Percentiles rank a stretch among this genome's conserved stretches.
Evolutionary conservation across 176 grass and related monocot species (phyloP).

Genomic region (Chrysopogon serrulatus): DNA sequence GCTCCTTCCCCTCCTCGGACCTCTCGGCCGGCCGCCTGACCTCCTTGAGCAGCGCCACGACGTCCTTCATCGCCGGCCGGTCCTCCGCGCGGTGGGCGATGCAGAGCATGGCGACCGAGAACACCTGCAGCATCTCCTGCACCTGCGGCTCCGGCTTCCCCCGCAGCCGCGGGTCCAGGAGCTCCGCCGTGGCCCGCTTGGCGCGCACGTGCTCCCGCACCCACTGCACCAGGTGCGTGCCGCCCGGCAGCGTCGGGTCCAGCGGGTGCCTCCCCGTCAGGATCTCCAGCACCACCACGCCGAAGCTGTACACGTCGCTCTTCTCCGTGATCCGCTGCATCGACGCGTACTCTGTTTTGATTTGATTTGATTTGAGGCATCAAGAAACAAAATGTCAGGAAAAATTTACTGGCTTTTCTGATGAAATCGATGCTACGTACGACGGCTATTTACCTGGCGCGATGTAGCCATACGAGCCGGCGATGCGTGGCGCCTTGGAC

Average conservation of each 20-base stretch:
- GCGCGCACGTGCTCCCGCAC: slow-evolving; percentile 67
- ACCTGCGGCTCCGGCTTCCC: slow-evolving; percentile 60
- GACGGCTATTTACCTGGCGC: slow-evolving; percentile 64
- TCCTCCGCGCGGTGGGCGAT: slow-evolving; percentile 60
- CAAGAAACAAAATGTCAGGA: background rate
- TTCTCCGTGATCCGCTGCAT: slow-evolving; percentile 89
- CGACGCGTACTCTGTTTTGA: slow-evolving; percentile 64
- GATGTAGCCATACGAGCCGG: slow-evolving; percentile 91
- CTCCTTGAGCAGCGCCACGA: slow-evolving; percentile 75
- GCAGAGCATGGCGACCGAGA: slow-evolving; percentile 64
- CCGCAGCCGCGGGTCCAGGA: slow-evolving; percentile 70
- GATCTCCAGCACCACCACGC: slow-evolving; percentile 59
- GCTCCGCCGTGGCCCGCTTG: slow-evolving; percentile 39
- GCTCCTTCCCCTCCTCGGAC: slow-evolving; percentile 35
- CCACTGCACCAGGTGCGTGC: slow-evolving; percentile 79
- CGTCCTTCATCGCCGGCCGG: slow-evolving; percentile 87
- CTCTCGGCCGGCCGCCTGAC: slow-evolving; percentile 39
- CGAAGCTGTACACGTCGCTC: slow-evolving; percentile 81
- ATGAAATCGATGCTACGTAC: no score
- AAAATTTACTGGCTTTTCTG: background rate
- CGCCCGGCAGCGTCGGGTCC: slow-evolving; percentile 70
- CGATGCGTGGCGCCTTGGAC: slow-evolving; percentile 59
- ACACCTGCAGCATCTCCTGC: slow-evolving; percentile 84
- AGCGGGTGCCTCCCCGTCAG: slow-evolving; percentile 68
- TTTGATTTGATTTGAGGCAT: background rate